These are phyloP conservation scores for Eucalyptus sp. DNA, from an alignment of 345 rosid genomes.

Conservation along the genomic window DNA sequence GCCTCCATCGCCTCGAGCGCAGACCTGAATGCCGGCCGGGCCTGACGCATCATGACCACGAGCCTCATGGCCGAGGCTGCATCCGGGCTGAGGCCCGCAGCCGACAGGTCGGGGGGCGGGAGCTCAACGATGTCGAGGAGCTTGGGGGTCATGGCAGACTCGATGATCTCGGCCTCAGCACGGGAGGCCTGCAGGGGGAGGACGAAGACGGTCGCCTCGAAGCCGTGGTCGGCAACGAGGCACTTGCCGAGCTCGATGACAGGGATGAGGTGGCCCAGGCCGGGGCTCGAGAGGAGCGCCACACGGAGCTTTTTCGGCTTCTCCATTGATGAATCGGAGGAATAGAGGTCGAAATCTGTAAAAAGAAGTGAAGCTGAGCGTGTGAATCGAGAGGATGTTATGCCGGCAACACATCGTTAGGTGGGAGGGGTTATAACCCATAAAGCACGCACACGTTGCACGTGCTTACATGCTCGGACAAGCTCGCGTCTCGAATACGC, in stretches of 20 bases:
- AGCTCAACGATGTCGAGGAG: conserved; percentile 11
- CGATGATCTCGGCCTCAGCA: conserved; percentile 11
- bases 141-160: conserved; percentile 2
- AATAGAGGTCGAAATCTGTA: background rate
- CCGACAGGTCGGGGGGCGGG: conserved; percentile 13
- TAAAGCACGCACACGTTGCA: too few species aligned
- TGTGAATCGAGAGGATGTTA: background rate
- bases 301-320: conserved; percentile 12
- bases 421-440: background rate
- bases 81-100: conserved; percentile 6
- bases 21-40: conserved; percentile 12
- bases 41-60: conserved; percentile 21
- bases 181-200: conserved; percentile 7
- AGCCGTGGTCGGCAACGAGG: conserved; percentile 15
- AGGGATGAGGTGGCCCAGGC: conserved; percentile 53
- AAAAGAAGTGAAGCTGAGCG: background rate
- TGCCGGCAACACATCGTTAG: background rate
- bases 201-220: conserved; percentile 25
- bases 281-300: conserved; percentile 40
- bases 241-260: conserved; percentile 37
- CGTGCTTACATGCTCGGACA: too few species aligned
- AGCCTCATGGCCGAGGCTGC: conserved; percentile 7
- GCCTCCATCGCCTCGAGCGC: conserved; percentile 7
- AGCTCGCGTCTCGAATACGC: too few species aligned
- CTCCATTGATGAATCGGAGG: background rate